Percentiles rank a stretch among this genome's conserved stretches.
Conservation (phyloP, 352 stramenopile genomes). For the Salisapilia sapeloensis region DNA sequence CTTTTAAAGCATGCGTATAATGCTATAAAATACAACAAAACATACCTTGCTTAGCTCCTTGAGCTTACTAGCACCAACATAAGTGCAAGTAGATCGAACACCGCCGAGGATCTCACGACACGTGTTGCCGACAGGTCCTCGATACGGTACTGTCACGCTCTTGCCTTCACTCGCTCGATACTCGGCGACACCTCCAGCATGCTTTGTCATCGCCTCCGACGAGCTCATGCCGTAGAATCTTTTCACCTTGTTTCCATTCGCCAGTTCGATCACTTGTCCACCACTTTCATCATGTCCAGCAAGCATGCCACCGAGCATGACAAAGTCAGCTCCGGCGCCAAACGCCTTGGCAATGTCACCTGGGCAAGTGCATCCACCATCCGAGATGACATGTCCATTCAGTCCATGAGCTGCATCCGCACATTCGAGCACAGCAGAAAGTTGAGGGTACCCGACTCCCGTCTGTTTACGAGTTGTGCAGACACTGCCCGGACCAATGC, state of each 20-base stretch:
- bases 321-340: constrained; percentile 82
- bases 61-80: constrained; percentile 77
- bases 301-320: constrained; percentile 88
- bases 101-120: constrained; percentile 85
- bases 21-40: neutral
- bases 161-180: constrained; percentile 87
- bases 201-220: constrained; percentile 85
- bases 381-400: constrained; percentile 78
- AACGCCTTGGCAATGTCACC: constrained; percentile 86
- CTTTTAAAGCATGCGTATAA: neutral
- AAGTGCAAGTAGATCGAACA: constrained; percentile 86
- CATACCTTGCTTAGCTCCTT: constrained; percentile 84
- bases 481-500: constrained; percentile 83
- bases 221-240: constrained; percentile 90
- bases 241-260: constrained; percentile 65
- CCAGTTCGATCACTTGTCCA: constrained; percentile 59
- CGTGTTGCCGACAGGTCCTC: constrained; percentile 56
- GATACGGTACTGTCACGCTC: constrained; percentile 80
- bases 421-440: constrained; percentile 84
- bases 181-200: constrained; percentile 79
- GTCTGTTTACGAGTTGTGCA: constrained; percentile 89
- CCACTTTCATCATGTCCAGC: constrained; percentile 83
- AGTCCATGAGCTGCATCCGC: constrained; percentile 82
- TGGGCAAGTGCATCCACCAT: constrained; percentile 80
- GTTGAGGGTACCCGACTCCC: constrained; percentile 83